phyloP scores from a whole-genome alignment of 768 basidiomycete genomes.

The Naematelia aurantialba region DNA sequence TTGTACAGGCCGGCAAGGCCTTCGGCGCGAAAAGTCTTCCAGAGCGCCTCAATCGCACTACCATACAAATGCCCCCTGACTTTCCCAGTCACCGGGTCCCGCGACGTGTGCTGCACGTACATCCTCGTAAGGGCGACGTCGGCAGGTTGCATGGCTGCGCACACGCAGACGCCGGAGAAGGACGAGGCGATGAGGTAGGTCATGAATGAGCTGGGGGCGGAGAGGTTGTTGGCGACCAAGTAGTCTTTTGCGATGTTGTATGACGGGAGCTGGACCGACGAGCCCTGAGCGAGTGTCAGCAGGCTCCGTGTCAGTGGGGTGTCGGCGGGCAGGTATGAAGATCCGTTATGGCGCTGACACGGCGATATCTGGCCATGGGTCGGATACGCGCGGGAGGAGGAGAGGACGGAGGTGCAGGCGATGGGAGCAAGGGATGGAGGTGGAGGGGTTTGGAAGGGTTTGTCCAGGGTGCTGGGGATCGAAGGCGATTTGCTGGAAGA shows the following conservation, averaged over 20 bases:
- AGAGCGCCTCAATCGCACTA: conserved; percentile 91
- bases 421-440: conserved; percentile 4
- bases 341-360: too few species aligned
- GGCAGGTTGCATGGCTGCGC: conserved; percentile 77
- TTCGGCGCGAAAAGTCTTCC: conserved; percentile 89
- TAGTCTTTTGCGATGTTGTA: conserved; percentile 90
- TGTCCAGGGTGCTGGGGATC: too few species aligned
- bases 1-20: conserved; percentile 95
- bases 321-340: too few species aligned
- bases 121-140: conserved; percentile 78
- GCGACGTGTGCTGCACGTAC: conserved; percentile 68
- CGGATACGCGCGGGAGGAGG: too few species aligned
- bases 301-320: too few species aligned
- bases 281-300: conserved; percentile 30
- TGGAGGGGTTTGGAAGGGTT: background rate
- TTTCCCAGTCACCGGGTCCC: conserved; percentile 46
- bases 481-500: too few species aligned
- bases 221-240: conserved; percentile 65
- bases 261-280: conserved; percentile 84
- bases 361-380: too few species aligned
- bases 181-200: conserved; percentile 84
- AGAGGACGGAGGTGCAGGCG: background rate
- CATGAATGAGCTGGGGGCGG: conserved; percentile 68
- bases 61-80: conserved; percentile 70
- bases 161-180: conserved; percentile 89